phyloP scores from a whole-genome alignment of 441 rosid species.

The Pelargonium fulgidum region DNA sequence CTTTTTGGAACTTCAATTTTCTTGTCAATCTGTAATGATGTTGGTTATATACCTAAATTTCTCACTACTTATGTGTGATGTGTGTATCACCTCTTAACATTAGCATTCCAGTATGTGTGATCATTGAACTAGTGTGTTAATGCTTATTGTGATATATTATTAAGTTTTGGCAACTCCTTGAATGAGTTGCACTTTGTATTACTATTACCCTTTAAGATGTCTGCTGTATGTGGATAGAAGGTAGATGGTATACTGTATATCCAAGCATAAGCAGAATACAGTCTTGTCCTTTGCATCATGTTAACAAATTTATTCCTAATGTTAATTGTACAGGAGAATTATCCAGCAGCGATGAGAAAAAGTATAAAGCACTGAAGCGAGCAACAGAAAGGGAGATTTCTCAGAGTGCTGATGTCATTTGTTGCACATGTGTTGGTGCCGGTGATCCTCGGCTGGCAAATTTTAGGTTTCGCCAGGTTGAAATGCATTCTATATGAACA shows the following conservation, averaged over 20 bases:
- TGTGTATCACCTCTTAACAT: not conserved
- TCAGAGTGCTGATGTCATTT: conserved; percentile 99
- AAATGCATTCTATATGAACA: conserved; percentile 8
- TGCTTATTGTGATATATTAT: not conserved
- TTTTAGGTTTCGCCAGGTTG: conserved; percentile 98
- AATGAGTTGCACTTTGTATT: not conserved
- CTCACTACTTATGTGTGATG: not conserved
- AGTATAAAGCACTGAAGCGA: conserved; percentile 89
- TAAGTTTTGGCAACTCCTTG: not conserved
- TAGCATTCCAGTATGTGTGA: not conserved
- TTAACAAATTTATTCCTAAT: not conserved
- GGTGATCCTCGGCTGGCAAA: conserved; percentile 95
- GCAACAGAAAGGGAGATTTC: conserved; percentile 96
- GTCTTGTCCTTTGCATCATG: not conserved
- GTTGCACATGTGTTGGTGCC: conserved; percentile 99
- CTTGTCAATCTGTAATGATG: not conserved
- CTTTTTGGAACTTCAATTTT: not conserved
- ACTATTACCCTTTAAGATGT: not conserved
- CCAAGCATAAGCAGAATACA: no score
- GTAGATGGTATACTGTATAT: not conserved
- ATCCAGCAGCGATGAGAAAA: conserved; percentile 98
- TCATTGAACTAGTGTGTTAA: not conserved
- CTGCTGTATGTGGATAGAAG: not conserved
- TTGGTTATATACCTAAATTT: not conserved
- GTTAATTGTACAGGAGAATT: conserved; percentile 64